Conservation (phyloP, 768 basidiomycete genomes). For the Collybia nuda region DNA sequence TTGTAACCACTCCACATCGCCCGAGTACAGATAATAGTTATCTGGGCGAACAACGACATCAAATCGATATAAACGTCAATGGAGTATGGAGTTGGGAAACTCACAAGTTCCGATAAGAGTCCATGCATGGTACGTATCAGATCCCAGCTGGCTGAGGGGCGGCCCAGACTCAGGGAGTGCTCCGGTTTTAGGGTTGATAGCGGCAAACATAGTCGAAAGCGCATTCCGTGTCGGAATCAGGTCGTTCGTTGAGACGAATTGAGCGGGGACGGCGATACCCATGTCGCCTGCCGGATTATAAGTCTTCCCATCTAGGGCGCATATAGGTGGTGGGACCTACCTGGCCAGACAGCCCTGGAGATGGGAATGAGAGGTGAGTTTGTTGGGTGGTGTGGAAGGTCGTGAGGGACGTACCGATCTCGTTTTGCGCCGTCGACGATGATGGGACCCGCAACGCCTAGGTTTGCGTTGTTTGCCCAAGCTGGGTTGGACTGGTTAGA, state of each 20-base stretch:
- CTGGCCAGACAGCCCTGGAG: conserved; percentile 56
- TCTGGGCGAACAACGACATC: conserved; percentile 23
- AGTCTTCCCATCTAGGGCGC: too few species aligned
- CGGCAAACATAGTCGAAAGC: conserved; percentile 56
- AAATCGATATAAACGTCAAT: not conserved
- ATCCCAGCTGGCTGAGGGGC: conserved; percentile 43
- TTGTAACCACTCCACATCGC: conserved; percentile 51
- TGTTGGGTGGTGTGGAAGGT: too few species aligned
- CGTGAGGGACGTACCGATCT: conserved; percentile 36
- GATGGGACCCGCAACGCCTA: conserved; percentile 58
- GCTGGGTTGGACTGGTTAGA: conserved; percentile 21
- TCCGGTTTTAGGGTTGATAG: conserved; percentile 50
- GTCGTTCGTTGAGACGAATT: conserved; percentile 63
- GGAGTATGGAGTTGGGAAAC: conserved; percentile 9
- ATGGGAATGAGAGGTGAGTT: not conserved
- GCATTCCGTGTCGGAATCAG: conserved; percentile 56
- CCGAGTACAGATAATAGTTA: conserved; percentile 58
- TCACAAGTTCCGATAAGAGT: conserved; percentile 56
- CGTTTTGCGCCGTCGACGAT: conserved; percentile 64
- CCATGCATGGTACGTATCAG: conserved; percentile 61
- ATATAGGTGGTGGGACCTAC: conserved; percentile 18
- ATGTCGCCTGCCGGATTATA: conserved; percentile 42
- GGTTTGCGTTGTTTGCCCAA: conserved; percentile 55
- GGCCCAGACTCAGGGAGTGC: conserved; percentile 56
- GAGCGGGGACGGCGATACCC: conserved; percentile 61